Evolutionary conservation across 2,329 filamentous ascomycete species (phyloP).

Genomic region (Aureobasidium mangrovei): DNA sequence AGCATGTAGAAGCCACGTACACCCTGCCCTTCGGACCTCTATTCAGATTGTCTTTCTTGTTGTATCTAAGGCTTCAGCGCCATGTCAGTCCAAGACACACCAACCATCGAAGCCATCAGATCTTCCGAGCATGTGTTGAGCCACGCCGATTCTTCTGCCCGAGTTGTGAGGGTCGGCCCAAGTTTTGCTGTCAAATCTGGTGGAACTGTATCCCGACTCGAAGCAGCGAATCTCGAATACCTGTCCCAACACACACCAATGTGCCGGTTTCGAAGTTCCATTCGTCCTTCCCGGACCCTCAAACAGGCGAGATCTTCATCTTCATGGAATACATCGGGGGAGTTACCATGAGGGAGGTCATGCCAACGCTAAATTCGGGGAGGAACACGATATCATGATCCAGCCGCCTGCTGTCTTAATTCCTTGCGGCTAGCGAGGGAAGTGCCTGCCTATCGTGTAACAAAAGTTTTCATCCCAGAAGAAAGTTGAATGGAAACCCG

Average conservation of each 20-base stretch:
- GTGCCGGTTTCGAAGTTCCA: background rate
- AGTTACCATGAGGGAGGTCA: background rate
- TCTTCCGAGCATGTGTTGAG: too few species aligned
- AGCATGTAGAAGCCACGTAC: too few species aligned
- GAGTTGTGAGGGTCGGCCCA: background rate
- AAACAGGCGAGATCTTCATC: background rate
- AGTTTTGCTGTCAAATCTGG: background rate
- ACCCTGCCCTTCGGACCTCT: too few species aligned
- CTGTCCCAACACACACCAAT: background rate
- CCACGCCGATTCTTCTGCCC: too few species aligned
- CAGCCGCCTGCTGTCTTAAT: too few species aligned
- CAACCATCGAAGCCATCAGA: too few species aligned
- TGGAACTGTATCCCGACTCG: background rate
- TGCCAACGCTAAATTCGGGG: background rate
- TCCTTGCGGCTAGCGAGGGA: too few species aligned
- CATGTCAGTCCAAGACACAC: too few species aligned
- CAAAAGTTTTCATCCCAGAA: background rate
- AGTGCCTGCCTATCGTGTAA: too few species aligned
- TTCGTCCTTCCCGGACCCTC: background rate
- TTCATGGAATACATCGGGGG: background rate
- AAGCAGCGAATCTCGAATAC: background rate
- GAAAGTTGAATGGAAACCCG: background rate
- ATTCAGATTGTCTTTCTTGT: too few species aligned
- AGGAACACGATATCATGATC: background rate
- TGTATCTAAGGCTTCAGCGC: too few species aligned